Evolutionary conservation across 2,329 filamentous ascomycete species (phyloP).

Genomic region (Diaporthe humulicola): DNA sequence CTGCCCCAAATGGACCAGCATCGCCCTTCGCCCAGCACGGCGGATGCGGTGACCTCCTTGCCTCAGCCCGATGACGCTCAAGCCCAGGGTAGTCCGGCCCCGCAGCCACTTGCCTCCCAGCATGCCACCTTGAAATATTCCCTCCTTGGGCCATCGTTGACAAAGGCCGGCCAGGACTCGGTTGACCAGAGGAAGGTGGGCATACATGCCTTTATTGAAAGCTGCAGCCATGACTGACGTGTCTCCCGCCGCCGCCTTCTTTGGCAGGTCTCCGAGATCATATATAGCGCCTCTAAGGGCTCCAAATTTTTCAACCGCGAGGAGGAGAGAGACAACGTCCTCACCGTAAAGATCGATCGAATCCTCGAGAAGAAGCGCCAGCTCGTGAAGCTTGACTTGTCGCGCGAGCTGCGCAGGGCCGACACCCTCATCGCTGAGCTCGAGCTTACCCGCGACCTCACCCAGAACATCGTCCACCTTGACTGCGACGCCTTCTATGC

Average conservation of each 20-base stretch:
- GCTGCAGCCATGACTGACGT: neutral
- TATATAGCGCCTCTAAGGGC: conserved; percentile 96
- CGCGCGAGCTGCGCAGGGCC: conserved; percentile 78
- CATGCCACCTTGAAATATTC: conserved; percentile 85
- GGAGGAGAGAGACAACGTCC: conserved; percentile 81
- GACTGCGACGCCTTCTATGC: conserved; percentile 99
- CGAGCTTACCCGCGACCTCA: conserved; percentile 83
- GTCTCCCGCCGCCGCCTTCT: neutral
- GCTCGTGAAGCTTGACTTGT: conserved; percentile 82
- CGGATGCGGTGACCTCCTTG: conserved; percentile 5
- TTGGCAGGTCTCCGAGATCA: conserved; percentile 87
- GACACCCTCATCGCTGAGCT: conserved; percentile 86
- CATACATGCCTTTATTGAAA: neutral
- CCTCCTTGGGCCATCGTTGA: conserved; percentile 89
- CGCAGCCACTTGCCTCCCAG: conserved; percentile 12
- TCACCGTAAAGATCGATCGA: conserved; percentile 87
- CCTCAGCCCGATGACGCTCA: neutral
- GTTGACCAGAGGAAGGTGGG: conserved; percentile 90
- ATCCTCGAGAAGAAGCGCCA: conserved; percentile 82
- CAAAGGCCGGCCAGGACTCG: conserved; percentile 91
- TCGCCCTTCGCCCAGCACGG: neutral
- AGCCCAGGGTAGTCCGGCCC: neutral
- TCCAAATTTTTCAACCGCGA: conserved; percentile 97
- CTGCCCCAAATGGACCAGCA: neutral
- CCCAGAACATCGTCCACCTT: conserved; percentile 88